Conservation (phyloP, 306 rosid genomes). For the Vachellia collinsii region DNA sequence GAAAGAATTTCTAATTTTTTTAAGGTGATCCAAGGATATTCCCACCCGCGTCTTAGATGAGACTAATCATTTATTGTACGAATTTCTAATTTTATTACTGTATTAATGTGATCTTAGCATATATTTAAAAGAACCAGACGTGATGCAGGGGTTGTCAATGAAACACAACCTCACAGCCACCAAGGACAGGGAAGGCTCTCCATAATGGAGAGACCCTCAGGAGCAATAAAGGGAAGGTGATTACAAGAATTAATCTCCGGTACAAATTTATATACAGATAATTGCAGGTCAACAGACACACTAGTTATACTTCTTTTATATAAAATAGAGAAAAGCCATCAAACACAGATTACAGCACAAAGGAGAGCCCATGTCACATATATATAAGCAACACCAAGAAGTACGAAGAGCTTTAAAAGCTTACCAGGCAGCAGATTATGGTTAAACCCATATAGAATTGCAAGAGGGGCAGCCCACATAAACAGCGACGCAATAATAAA, state of each 20-base stretch:
- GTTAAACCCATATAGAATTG: slow-evolving; percentile 73
- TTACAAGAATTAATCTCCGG: not conserved
- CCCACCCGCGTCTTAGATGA: no score
- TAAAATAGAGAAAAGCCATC: not conserved
- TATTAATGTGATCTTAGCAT: no score
- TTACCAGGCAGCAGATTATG: slow-evolving; percentile 79
- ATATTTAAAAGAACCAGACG: no score
- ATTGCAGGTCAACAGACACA: not conserved
- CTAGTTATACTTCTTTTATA: not conserved
- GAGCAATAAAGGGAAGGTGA: not conserved
- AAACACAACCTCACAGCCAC: no score
- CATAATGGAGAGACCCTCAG: no score
- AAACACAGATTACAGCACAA: slow-evolving; percentile 18
- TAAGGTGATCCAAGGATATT: no score
- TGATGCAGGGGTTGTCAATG: no score
- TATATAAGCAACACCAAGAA: slow-evolving; percentile 4
- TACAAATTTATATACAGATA: not conserved
- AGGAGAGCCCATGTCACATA: not conserved
- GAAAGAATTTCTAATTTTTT: no score
- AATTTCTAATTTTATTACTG: no score
- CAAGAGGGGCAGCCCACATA: slow-evolving; percentile 79
- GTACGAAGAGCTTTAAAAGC: slow-evolving; percentile 1
- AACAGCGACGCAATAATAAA: slow-evolving; percentile 72
- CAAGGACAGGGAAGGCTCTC: no score
- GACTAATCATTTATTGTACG: no score